Evolutionary conservation across 2,329 filamentous ascomycete genomes (phyloP).

Genomic region (Penicillium sp.): DNA sequence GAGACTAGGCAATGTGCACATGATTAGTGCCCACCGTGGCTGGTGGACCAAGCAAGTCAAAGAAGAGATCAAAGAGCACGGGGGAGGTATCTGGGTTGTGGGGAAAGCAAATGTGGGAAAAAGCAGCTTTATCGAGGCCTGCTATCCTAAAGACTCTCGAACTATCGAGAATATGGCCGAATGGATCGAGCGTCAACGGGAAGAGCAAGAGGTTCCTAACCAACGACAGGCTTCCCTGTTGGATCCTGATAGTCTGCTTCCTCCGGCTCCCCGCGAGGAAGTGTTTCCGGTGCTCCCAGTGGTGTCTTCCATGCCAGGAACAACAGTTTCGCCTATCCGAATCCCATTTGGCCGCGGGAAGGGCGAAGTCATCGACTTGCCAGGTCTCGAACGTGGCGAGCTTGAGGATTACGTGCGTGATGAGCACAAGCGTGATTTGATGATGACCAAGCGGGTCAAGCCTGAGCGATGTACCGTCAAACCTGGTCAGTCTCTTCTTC

Average conservation of each 20-base stretch:
- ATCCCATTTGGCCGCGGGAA: conserved; percentile 84
- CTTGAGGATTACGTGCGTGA: conserved; percentile 74
- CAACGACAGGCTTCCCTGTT: conserved; percentile 27
- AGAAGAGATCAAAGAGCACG: conserved; percentile 81
- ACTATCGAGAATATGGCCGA: conserved; percentile 48
- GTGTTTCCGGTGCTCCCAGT: conserved; percentile 84
- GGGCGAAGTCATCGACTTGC: conserved; percentile 92
- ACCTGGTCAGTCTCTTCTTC: conserved; percentile 76
- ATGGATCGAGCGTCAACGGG: conserved; percentile 39
- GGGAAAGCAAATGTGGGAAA: conserved; percentile 99
- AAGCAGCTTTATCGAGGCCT: conserved; percentile 83
- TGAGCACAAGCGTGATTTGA: conserved; percentile 68
- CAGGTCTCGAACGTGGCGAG: conserved; percentile 77
- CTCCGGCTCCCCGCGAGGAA: conserved; percentile 74
- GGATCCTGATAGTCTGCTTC: conserved; percentile 65
- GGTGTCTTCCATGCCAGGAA: conserved; percentile 86
- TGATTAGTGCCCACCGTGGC: conserved; percentile 81
- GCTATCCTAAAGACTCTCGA: conserved; percentile 78
- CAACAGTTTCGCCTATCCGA: conserved; percentile 92
- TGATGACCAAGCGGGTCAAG: conserved; percentile 78
- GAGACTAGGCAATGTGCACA: conserved; percentile 85
- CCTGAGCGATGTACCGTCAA: conserved; percentile 77
- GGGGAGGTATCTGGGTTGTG: conserved; percentile 91
- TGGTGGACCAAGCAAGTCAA: conserved; percentile 94
- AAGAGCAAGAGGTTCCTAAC: conserved; percentile 26